Evolutionary conservation across 768 basidiomycete genomes (phyloP).

Genomic region (Tylopilus sp.): DNA sequence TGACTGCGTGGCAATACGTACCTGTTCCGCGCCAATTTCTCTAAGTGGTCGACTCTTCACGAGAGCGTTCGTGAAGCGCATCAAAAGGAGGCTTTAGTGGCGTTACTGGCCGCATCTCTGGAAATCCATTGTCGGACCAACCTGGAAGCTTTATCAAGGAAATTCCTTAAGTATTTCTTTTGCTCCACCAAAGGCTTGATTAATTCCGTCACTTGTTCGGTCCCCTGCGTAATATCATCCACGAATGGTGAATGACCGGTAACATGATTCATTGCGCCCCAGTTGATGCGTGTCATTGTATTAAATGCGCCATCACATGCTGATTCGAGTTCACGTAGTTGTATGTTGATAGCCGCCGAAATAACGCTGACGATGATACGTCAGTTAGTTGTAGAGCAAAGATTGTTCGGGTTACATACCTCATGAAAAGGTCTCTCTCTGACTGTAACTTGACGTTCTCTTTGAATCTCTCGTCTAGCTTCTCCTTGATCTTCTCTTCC

Average conservation of each 20-base stretch:
- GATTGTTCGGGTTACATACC: slow-evolving; percentile 43
- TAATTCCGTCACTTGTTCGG: slow-evolving; percentile 72
- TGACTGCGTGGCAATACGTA: slow-evolving; percentile 24
- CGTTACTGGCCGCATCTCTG: neutral
- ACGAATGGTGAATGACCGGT: slow-evolving; percentile 83
- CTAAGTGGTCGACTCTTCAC: slow-evolving; percentile 88
- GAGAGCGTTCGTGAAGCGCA: slow-evolving; percentile 84
- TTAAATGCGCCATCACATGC: slow-evolving; percentile 76
- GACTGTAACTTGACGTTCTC: slow-evolving; percentile 78
- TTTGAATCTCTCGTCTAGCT: slow-evolving; percentile 71
- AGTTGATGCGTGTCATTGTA: slow-evolving; percentile 74
- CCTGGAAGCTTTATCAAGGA: slow-evolving; percentile 93
- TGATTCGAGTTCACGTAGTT: slow-evolving; percentile 83
- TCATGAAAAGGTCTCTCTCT: slow-evolving; percentile 87
- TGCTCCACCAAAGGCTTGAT: slow-evolving; percentile 85
- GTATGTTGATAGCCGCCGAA: slow-evolving; percentile 74
- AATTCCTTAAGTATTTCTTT: slow-evolving; percentile 91
- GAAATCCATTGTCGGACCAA: slow-evolving; percentile 32
- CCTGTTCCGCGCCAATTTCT: slow-evolving; percentile 96
- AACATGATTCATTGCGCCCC: slow-evolving; percentile 79
- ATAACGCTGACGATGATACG: slow-evolving; percentile 54
- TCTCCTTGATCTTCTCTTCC: slow-evolving; percentile 87
- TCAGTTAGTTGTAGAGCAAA: neutral
- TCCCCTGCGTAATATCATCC: slow-evolving; percentile 66
- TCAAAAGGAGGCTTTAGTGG: slow-evolving; percentile 65